A percentile compares a stretch with the other conserved stretches of the same genome.
phyloP scores from a whole-genome alignment of 345 rosid species.

The Eucalyptus guilfoylei region DNA sequence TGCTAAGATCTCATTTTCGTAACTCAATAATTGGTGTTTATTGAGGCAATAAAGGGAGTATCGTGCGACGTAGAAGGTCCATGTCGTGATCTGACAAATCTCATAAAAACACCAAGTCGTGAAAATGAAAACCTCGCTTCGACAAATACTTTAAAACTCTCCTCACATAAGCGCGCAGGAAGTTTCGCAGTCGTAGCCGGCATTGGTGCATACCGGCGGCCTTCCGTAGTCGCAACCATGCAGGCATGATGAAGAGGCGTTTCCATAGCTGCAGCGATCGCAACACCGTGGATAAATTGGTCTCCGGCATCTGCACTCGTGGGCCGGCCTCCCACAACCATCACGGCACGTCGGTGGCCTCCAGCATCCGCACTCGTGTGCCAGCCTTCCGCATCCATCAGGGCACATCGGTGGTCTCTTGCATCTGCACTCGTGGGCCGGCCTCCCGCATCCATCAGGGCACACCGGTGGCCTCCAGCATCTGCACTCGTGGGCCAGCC shows the following conservation, averaged over 20 bases:
- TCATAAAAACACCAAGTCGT: neutral
- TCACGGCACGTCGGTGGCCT: neutral
- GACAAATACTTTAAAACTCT: neutral
- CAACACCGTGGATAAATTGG: neutral
- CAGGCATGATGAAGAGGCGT: neutral
- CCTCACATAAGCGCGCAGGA: neutral
- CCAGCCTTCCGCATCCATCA: neutral
- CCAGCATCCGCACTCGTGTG: neutral
- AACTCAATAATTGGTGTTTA: neutral
- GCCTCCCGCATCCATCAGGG: slow-evolving; percentile 1
- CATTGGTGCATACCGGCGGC: neutral
- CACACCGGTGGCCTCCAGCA: neutral
- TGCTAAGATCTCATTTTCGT: neutral
- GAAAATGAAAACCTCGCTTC: neutral
- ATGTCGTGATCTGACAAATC: neutral
- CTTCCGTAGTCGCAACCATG: neutral
- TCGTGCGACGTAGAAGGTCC: neutral
- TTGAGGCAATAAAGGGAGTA: neutral
- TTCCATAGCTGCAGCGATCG: neutral
- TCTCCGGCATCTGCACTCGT: neutral
- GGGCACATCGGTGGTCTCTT: neutral
- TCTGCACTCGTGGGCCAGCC: neutral
- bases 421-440: neutral
- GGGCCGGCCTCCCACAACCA: neutral
- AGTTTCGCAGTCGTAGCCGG: neutral